These are phyloP conservation scores for Castanopsis chinensis DNA, from an alignment of 306 rosid genomes.

Conservation along the genomic window DNA sequence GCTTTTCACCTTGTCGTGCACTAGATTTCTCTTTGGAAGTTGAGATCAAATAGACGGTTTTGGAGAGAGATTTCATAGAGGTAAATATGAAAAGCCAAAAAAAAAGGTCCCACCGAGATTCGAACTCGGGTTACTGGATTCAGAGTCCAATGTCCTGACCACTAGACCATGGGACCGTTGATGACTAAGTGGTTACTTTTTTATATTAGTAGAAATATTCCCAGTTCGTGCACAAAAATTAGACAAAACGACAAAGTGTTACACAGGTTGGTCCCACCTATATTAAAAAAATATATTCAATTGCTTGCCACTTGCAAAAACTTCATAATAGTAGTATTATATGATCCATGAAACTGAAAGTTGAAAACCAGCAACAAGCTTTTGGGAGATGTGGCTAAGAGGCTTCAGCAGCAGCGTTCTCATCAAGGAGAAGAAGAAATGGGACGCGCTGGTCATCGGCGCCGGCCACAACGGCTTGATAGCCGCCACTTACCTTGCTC, in stretches of 20 bases:
- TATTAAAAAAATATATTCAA: no score
- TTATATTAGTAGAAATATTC: not conserved
- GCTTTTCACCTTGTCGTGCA: no score
- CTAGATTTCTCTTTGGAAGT: no score
- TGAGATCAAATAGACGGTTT: no score
- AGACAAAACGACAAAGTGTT: no score
- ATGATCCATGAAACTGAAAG: not conserved
- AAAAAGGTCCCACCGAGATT: slow-evolving; percentile 35
- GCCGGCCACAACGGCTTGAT: slow-evolving; percentile 97
- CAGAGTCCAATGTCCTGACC: slow-evolving; percentile 46
- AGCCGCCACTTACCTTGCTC: slow-evolving; percentile 92
- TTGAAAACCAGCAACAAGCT: not conserved
- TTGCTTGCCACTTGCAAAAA: no score
- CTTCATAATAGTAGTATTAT: not conserved
- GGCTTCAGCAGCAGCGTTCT: slow-evolving; percentile 35
- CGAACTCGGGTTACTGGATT: slow-evolving; percentile 39
- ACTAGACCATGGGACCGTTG: slow-evolving; percentile 33
- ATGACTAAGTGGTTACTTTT: fast-evolving
- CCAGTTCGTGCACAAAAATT: no score
- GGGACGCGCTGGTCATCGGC: slow-evolving; percentile 90
- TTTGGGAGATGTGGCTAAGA: slow-evolving; percentile 60
- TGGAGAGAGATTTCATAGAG: not conserved
- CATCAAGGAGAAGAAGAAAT: slow-evolving; percentile 48
- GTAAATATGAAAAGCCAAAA: not conserved
- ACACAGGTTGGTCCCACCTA: no score